Evolutionary conservation across 805 yeast species (phyloP).

Genomic region (Monosporozyma aerobia): DNA sequence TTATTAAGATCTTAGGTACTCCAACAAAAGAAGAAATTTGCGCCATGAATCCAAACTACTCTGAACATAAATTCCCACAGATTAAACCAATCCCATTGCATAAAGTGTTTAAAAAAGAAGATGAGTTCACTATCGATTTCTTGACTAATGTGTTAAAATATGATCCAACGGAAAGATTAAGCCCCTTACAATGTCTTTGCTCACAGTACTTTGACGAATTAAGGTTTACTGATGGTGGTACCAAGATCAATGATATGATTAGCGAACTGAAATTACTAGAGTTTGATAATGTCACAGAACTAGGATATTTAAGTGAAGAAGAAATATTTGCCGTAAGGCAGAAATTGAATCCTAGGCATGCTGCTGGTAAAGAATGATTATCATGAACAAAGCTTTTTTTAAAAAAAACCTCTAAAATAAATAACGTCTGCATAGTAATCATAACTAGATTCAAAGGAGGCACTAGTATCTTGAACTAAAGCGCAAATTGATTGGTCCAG

Average conservation of each 20-base stretch:
- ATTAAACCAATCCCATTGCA: slow-evolving; percentile 68
- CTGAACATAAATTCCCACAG: slow-evolving; percentile 92
- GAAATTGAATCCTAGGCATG: slow-evolving; percentile 9
- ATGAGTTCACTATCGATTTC: slow-evolving; percentile 43
- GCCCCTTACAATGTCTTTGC: slow-evolving; percentile 36
- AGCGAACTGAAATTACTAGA: slow-evolving; percentile 19
- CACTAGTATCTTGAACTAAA: not conserved
- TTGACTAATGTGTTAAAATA: slow-evolving; percentile 52
- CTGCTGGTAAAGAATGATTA: not conserved
- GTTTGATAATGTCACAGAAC: slow-evolving; percentile 23
- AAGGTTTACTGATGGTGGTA: slow-evolving; percentile 16
- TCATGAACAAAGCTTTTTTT: not conserved
- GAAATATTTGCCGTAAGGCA: slow-evolving; percentile 21
- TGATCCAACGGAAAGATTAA: slow-evolving; percentile 56
- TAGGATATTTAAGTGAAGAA: slow-evolving; percentile 20
- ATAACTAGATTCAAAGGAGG: too few relatives aligned
- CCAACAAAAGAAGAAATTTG: slow-evolving; percentile 87
- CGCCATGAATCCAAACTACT: slow-evolving; percentile 93
- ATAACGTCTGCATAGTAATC: too few relatives aligned
- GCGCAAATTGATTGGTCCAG: not conserved
- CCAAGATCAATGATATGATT: slow-evolving; percentile 4
- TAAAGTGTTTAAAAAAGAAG: slow-evolving; percentile 50
- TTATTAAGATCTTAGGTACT: slow-evolving; percentile 90
- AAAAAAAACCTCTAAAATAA: not conserved
- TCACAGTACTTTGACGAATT: slow-evolving; percentile 27